Evolutionary conservation across 2,329 filamentous ascomycete species (phyloP).

Genomic region (Cytospora piceicola): DNA sequence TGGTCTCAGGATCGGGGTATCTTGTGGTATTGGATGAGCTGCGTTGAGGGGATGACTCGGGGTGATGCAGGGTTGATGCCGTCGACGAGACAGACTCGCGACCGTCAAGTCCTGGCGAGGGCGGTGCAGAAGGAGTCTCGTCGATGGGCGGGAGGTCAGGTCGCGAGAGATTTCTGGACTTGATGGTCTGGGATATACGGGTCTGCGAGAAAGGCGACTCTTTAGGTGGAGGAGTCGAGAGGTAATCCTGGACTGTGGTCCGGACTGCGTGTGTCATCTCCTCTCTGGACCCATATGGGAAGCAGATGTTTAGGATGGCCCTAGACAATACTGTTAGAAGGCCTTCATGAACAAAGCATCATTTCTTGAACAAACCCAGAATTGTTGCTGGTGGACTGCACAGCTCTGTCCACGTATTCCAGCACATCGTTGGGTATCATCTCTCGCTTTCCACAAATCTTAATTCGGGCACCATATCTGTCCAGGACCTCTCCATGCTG

Average conservation of each 20-base stretch:
- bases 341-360: neutral
- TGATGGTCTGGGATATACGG: conserved; percentile 84
- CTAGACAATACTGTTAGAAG: conserved; percentile 40
- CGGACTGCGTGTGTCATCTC: conserved; percentile 92
- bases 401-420: conserved; percentile 83
- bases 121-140: conserved; percentile 51
- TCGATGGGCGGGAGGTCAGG: conserved; percentile 55
- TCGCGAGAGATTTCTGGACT: conserved; percentile 64
- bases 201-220: conserved; percentile 82
- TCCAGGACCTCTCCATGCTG: conserved; percentile 94
- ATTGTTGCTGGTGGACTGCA: conserved; percentile 85
- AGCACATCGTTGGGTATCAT: conserved; percentile 86
- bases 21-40: conserved; percentile 43
- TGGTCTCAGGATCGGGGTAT: conserved; percentile 78
- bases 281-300: conserved; percentile 93
- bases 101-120: conserved; percentile 50
- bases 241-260: conserved; percentile 85
- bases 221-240: conserved; percentile 67
- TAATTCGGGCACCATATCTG: conserved; percentile 85
- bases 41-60: conserved; percentile 45
- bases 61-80: conserved; percentile 57
- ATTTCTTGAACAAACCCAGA: conserved; percentile 60
- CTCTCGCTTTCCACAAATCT: conserved; percentile 82
- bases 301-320: conserved; percentile 84
- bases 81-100: conserved; percentile 61